Evolutionary conservation across 495 filamentous ascomycete genomes (phyloP).

Genomic region (Podospora pseudocomata): DNA sequence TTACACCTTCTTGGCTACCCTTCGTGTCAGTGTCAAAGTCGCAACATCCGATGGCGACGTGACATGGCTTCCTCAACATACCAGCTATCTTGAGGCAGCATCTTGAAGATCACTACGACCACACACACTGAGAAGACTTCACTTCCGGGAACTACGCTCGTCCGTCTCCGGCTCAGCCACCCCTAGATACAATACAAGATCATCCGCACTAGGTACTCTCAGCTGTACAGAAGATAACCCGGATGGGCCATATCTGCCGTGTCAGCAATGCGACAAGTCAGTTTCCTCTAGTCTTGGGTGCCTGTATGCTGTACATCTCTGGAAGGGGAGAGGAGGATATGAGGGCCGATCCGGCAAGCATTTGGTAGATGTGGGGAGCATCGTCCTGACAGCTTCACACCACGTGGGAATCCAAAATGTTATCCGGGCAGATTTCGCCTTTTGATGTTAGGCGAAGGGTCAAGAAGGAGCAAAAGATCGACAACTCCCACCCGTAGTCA

Average conservation of each 20-base stretch:
- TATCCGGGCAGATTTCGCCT: background rate
- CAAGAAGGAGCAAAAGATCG: background rate
- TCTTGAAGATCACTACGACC: background rate
- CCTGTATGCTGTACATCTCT: background rate
- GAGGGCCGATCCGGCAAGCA: conserved; percentile 25
- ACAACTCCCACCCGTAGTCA: background rate
- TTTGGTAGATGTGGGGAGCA: background rate
- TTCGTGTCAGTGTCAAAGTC: background rate
- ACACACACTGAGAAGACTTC: background rate
- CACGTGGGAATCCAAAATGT: background rate
- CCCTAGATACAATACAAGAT: background rate
- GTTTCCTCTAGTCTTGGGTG: background rate
- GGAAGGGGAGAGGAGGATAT: conserved; percentile 12
- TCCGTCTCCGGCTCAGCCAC: background rate
- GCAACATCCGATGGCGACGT: conserved; percentile 7
- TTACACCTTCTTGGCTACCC: background rate
- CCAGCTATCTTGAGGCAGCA: background rate
- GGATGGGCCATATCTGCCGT: background rate
- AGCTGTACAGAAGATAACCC: background rate
- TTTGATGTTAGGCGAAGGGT: background rate
- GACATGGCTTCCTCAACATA: conserved; percentile 7
- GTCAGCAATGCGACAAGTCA: background rate
- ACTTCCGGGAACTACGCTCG: background rate
- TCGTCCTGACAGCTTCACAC: conserved; percentile 2
- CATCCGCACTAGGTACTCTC: background rate